Evolutionary conservation across 192 early-diverging fungal genomes (phyloP).

Genomic region (Coemansia sp.): DNA sequence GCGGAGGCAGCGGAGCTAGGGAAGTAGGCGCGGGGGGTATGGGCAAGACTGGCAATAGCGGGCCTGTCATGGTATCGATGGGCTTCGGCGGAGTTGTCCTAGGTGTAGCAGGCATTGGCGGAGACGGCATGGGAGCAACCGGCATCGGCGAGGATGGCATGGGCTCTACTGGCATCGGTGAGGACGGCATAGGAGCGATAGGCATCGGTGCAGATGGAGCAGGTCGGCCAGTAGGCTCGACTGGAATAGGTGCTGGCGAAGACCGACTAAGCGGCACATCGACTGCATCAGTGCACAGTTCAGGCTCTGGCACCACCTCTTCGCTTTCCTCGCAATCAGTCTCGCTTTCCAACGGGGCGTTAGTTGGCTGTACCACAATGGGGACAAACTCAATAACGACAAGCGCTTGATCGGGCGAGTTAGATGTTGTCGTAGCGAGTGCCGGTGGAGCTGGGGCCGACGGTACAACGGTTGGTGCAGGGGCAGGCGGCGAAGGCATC

Average conservation of each 20-base stretch:
- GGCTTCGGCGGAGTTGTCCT: background rate
- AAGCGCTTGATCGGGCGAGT: conserved; percentile 13
- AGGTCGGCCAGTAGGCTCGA: background rate
- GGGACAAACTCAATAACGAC: conserved; percentile 35
- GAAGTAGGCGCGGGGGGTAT: conserved; percentile 9
- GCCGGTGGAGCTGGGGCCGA: background rate
- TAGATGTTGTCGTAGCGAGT: conserved; percentile 7
- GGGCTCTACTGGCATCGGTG: background rate
- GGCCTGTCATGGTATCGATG: background rate
- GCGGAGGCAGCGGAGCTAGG: conserved; percentile 9
- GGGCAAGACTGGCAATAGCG: conserved; percentile 9
- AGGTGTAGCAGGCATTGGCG: conserved; percentile 7
- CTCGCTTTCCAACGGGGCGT: background rate
- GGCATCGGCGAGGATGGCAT: conserved; percentile 23
- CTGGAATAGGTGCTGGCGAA: background rate
- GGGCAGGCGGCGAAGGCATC: background rate
- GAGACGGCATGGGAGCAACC: conserved; percentile 15
- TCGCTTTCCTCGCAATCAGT: background rate
- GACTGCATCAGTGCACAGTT: background rate
- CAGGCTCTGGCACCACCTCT: background rate
- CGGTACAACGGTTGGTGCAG: conserved; percentile 2
- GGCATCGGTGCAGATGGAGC: background rate
- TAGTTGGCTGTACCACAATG: conserved; percentile 14
- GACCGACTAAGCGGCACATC: background rate
- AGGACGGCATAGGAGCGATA: background rate